Evolutionary conservation across 352 stramenopile species (phyloP), one percentile per base, ranked within the genome.

Genomic region (Pythium brachiatum): DNA sequence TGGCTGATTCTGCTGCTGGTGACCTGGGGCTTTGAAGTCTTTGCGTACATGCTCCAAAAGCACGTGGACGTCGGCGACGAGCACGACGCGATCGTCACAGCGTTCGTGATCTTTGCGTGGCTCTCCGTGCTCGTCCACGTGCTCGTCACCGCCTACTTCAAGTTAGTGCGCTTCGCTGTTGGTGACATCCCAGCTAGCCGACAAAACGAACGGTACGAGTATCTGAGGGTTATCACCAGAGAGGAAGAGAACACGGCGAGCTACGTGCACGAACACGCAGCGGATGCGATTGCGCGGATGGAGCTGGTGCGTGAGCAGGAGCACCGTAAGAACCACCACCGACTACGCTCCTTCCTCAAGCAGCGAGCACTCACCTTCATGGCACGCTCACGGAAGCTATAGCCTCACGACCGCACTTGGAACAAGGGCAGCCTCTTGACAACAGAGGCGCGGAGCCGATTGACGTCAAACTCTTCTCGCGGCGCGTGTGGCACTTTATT

Each of bases 1-100:
- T 93, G 66, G 66, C 53, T 69, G 31, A 46, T 73, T 2, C 27
- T 73, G 51, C 52, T 70, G 43, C 46, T 66, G 41, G 34, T 62
- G 27, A 46, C 34, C 20, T 70, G 64, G 64, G 64, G 2, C 16
- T 20, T 70, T 2, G 47, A 54, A n/a, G 48, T 15, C 18, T 20
- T 62, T 13, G 34, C 64, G n/a, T 25, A 59, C 23, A 20, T 57
- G 16, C 26, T 62, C 46, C 29, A 64, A 20, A 16, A 53, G 7
- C 15, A 56, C 43, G 43, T 50, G 7, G 21, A 29, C 43, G 21
- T 29, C 15, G 44, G 16, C 7, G 44, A 52, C 44, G 44, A 34
- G 11, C 12, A 52, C 44, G 11, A 52, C 23, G 9, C 21, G 18
- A 25, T 27, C 20, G 41, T 48, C 5, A 44, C 38, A 8, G 15